Percentiles rank a stretch among this genome's conserved stretches.
These are phyloP conservation scores for Aspergillus bombycis DNA, from an alignment of 2,329 filamentous ascomycete genomes.

Conservation along the genomic window DNA sequence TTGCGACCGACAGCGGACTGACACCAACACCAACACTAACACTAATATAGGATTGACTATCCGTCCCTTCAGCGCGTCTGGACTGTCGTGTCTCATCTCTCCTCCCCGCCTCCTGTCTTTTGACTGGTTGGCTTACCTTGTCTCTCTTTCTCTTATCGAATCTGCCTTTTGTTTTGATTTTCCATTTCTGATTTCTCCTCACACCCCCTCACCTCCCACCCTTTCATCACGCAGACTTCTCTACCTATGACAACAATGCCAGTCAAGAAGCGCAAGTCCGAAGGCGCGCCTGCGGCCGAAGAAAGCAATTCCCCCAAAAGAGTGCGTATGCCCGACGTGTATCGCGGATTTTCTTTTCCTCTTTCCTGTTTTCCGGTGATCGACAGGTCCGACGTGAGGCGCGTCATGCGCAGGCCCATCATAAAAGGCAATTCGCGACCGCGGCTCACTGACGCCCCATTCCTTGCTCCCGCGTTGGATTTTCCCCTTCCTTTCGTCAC, in stretches of 20 bases:
- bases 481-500: conserved; percentile 9
- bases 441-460: conserved; percentile 12
- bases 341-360: not conserved
- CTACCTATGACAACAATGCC: conserved; percentile 1
- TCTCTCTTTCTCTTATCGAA: not conserved
- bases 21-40: conserved; percentile 4
- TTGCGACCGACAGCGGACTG: not conserved
- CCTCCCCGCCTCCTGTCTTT: conserved; percentile 10
- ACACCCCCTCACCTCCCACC: conserved; percentile 3
- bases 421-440: conserved; percentile 13
- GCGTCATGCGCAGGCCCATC: conserved; percentile 12
- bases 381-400: conserved; percentile 12
- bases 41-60: conserved; percentile 4
- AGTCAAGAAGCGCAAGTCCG: conserved; percentile 33
- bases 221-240: conserved; percentile 2
- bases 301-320: conserved; percentile 29
- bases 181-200: conserved; percentile 9
- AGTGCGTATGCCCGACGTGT: conserved; percentile 18
- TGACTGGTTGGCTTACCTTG: conserved; percentile 10
- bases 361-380: conserved; percentile 6
- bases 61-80: conserved; percentile 16
- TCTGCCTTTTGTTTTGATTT: conserved; percentile 7
- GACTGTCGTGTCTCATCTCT: conserved; percentile 4
- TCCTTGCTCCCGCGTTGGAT: conserved; percentile 11
- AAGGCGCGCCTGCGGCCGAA: conserved; percentile 23